Evolutionary conservation across 2,329 filamentous ascomycete species (phyloP), one percentile per base, ranked within the genome.

Genomic region (Tolypocladium endophyticum): DNA sequence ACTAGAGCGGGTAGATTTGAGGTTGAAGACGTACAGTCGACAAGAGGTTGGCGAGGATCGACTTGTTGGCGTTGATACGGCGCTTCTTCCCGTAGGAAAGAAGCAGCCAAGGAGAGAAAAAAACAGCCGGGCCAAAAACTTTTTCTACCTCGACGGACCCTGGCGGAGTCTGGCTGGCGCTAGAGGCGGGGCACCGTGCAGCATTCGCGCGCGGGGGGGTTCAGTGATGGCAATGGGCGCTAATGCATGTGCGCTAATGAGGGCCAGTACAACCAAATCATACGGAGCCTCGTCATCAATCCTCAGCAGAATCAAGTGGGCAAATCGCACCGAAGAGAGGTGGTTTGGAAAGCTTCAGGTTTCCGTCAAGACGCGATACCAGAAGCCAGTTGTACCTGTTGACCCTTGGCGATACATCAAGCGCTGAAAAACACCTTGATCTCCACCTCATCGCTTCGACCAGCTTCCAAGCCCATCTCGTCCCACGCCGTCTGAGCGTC

Each of bases 361-460:
- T 33, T 4, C 30, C 30, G 4, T 4, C 30, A 33, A 33, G 30
- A 33, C n/a, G n/a, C n/a, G n/a, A n/a, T n/a, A 8, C 8, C 30
- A 33, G 30, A 33, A 33, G 30, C 8, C 30, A 33, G 30, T 8
- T 33, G 30, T 33, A 8, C 30, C 30, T 8, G 30, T 4, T 33
- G 30, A 8, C 30, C 36, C 35, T 12, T 12, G 41, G 41, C 14
- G 45, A 25, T n/a, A n/a, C 6, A 16, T 58, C 59, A 77, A 54
- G 77, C 67, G 30, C 72, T 71, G 55, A 83, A 78, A 59, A 77
- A 87, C 6, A 91, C 72, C 69, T 87, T 86, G 50, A 95, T 76
- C 62, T 83, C 79, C 43, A 92, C 81, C 71, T 95, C 89, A 70
- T 96, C 96, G 64, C 85, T 87, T 87, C 89, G 95, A 9, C 87